Conservation (phyloP, 306 rosid genomes). For the Mucuna pruriens region DNA sequence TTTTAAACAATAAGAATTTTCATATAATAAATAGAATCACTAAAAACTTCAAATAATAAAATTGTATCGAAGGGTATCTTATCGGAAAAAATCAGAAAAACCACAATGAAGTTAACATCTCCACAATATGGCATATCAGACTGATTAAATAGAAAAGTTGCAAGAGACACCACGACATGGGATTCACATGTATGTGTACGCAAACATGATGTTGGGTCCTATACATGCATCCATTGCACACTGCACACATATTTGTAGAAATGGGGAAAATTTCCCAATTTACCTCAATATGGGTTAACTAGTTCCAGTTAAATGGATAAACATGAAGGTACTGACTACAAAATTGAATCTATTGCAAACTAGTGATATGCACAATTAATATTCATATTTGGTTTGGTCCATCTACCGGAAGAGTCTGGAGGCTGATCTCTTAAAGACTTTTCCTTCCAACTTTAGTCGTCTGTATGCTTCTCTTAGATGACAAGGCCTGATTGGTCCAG, state of each 20-base stretch:
- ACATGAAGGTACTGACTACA: background rate
- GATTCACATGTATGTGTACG: background rate
- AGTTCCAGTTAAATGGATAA: background rate
- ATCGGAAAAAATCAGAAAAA: no score
- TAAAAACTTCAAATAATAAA: no score
- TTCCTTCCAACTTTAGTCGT: slow-evolving; percentile 91
- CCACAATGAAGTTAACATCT: no score
- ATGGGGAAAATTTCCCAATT: background rate
- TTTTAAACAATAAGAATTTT: no score
- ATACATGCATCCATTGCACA: background rate
- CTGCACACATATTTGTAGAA: slow-evolving; percentile 18
- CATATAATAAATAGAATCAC: no score
- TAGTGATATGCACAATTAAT: slow-evolving; percentile 5
- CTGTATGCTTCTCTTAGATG: slow-evolving; percentile 91
- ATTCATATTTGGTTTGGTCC: slow-evolving; percentile 30
- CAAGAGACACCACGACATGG: background rate
- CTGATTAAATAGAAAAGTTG: background rate
- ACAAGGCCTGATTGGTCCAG: slow-evolving; percentile 95
- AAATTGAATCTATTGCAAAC: background rate
- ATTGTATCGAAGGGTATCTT: no score
- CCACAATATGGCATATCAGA: background rate
- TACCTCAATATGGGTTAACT: slow-evolving; percentile 17
- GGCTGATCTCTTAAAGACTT: slow-evolving; percentile 73
- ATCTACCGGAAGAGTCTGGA: slow-evolving; percentile 78
- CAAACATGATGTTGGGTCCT: background rate